Conservation (phyloP, 306 rosid species). For the Sesbania bispinosa region DNA sequence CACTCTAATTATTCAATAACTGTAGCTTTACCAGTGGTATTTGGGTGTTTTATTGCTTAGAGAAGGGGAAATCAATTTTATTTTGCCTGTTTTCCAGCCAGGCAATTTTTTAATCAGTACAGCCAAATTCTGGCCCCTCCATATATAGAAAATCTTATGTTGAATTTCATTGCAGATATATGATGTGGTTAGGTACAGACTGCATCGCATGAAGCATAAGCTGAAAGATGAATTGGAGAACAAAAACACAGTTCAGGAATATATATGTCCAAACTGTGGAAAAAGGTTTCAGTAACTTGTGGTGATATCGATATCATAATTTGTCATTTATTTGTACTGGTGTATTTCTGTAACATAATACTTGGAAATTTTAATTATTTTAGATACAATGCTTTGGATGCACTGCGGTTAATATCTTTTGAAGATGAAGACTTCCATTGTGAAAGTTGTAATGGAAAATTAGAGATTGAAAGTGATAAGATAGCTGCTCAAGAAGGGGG, state of each 20-base stretch:
- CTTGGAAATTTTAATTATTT: slow-evolving; percentile 4
- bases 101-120: slow-evolving; percentile 17
- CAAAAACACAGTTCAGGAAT: slow-evolving; percentile 91
- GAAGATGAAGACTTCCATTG: slow-evolving; percentile 91
- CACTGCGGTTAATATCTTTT: slow-evolving; percentile 73
- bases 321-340: background rate
- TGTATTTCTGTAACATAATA: slow-evolving; percentile 8
- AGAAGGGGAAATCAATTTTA: slow-evolving; percentile 20
- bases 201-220: slow-evolving; percentile 94
- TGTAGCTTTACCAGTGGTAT: slow-evolving; percentile 14
- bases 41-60: background rate
- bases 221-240: slow-evolving; percentile 97
- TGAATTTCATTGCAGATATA: slow-evolving; percentile 58
- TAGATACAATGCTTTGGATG: slow-evolving; percentile 94
- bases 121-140: slow-evolving; percentile 25
- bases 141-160: slow-evolving; percentile 23
- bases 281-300: slow-evolving; percentile 58
- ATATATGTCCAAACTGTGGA: slow-evolving; percentile 79
- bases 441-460: slow-evolving; percentile 81
- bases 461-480: slow-evolving; percentile 92
- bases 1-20: slow-evolving; percentile 15
- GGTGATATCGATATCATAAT: background rate
- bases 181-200: slow-evolving; percentile 91
- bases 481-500: slow-evolving; percentile 81
- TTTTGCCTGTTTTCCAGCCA: slow-evolving; percentile 17